Conservation (phyloP, 202 grass and related monocot species). For the Zizania palustris region DNA sequence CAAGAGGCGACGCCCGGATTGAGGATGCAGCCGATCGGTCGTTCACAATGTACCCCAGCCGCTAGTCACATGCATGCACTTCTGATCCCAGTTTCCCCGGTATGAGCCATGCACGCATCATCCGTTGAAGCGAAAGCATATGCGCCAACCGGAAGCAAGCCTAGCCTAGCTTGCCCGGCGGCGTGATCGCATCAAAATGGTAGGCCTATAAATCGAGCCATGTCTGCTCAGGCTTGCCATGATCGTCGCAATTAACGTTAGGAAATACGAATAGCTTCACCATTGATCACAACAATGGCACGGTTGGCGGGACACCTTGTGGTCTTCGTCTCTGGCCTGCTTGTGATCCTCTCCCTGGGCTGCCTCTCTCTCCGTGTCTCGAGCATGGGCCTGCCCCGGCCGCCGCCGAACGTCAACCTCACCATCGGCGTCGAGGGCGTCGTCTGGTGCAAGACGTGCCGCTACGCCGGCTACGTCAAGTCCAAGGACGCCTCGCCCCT, state of each 20-base stretch:
- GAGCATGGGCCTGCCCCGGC: constrained; percentile 45
- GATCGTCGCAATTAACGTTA: neutral
- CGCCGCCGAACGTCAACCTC: constrained; percentile 45
- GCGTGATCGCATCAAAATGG: neutral
- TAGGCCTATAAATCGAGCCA: constrained; percentile 40
- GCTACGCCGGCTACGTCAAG: constrained; percentile 41
- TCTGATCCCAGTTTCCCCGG: constrained; percentile 19
- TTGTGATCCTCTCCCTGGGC: constrained; percentile 24
- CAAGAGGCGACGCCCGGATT: neutral
- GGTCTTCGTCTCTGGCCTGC: constrained; percentile 8
- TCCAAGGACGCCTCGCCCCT: constrained; percentile 57
- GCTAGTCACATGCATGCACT: neutral
- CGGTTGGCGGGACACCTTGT: constrained; percentile 18
- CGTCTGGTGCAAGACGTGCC: constrained; percentile 54
- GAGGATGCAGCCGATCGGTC: neutral
- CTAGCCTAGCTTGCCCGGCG: neutral
- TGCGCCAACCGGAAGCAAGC: neutral
- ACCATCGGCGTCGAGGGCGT: constrained; percentile 51
- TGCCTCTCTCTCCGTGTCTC: constrained; percentile 5
- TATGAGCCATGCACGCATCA: constrained; percentile 1
- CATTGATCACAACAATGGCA: constrained; percentile 5
- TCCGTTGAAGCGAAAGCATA: constrained; percentile 15
- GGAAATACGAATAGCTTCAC: neutral
- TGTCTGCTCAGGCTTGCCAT: neutral
- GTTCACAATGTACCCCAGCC: neutral